Evolutionary conservation across 768 basidiomycete species (phyloP), one percentile per base, ranked within the genome.

Genomic region (Nidularia pulvinata): DNA sequence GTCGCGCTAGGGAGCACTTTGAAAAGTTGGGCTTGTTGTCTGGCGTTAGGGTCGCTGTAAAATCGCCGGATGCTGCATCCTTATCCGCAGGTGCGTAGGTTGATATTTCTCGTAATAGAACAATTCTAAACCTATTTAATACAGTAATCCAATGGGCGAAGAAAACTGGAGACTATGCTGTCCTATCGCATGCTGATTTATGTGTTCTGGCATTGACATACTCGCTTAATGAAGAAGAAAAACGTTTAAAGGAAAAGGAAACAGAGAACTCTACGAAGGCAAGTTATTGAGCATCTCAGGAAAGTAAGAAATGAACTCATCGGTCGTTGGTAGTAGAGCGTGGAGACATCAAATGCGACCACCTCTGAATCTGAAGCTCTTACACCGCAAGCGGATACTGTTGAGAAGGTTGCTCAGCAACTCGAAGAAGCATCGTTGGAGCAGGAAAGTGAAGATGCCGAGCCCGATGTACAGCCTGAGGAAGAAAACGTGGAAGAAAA

Each of bases 91-190:
- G 86, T 86, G 53, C 47, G 79, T 65, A 25, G 1, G 25, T 25
- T 25, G 10, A 55, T 5, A 33, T 4, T 32, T 46, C 30, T 30
- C 35, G 25, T 49, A 34, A 10, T 44, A 37, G 25, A 34, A 49
- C n/a, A 6, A 35, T 37, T 30, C 22, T n/a, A 32, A 45, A 34
- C 25, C 45, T 43, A 19, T 33, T 25, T 19, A 14, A 48, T 47
- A 35, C 64, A 98, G 97, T 96, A 4, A 91, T 90, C 52, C 88
- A 89, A 56, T 88, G 86, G 70, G 93, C 97, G 3, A 96, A 94
- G 77, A 92, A 92, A 77, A 96, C 96, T 0, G 97, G 97, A 66
- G 97, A 99, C 70, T 95, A 94, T 65, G 76, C 91, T 43, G 95
- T 94, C 46, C 78, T 99, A 37, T 97, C 94, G 11, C 83, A 88